Conservation (phyloP, 192 early-diverging fungal genomes). For the Paraglomus brasilianum region DNA sequence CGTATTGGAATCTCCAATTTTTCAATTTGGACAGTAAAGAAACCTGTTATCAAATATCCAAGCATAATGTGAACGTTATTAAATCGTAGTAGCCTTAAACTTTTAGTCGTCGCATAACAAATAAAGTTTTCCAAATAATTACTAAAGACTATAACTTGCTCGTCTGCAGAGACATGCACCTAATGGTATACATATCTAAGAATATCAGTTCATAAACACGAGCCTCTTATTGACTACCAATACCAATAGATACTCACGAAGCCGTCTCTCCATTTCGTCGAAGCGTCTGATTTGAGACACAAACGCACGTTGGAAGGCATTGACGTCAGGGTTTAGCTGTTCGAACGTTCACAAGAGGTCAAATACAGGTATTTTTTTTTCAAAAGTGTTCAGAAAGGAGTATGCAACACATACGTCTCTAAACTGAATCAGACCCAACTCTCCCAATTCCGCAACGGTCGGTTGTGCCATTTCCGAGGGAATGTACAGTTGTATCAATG, state of each 20-base stretch:
- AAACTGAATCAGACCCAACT: conserved; percentile 92
- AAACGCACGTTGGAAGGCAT: conserved; percentile 95
- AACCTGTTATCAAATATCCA: conserved; percentile 54
- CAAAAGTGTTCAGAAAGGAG: too few relatives aligned
- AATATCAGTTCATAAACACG: background rate
- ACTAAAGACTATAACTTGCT: background rate
- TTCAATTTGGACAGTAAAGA: conserved; percentile 76
- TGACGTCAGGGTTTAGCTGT: conserved; percentile 89
- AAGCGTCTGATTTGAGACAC: conserved; percentile 93
- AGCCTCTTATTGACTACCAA: background rate
- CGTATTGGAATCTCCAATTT: conserved; percentile 69
- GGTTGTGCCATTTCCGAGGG: conserved; percentile 90
- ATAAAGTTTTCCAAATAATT: background rate
- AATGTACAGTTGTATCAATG: conserved; percentile 93
- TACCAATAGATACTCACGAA: conserved; percentile 60
- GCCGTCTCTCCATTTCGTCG: conserved; percentile 96
- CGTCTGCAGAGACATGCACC: background rate
- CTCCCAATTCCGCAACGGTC: conserved; percentile 91
- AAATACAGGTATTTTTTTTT: background rate
- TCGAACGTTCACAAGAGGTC: background rate
- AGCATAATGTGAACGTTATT: background rate
- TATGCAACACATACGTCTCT: conserved; percentile 69
- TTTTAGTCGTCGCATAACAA: background rate
- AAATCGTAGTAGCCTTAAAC: too few relatives aligned
- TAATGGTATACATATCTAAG: background rate